These are phyloP conservation scores for Penicillium psychrosexuale DNA, from an alignment of 2,329 filamentous ascomycete species.

Conservation along the genomic window DNA sequence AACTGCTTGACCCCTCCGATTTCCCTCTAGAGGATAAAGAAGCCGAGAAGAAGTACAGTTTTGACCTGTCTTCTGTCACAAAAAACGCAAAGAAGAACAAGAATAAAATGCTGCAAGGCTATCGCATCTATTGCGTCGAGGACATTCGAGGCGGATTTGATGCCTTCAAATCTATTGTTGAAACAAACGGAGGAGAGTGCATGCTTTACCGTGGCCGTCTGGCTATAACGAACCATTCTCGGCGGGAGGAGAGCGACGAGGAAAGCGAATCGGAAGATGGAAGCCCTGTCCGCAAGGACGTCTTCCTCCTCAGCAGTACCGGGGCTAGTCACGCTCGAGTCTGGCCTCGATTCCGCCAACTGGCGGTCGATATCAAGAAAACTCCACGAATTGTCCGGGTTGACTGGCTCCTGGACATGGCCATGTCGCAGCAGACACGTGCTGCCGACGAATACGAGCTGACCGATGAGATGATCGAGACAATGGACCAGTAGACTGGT, in stretches of 20 bases:
- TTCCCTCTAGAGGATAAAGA: conserved; percentile 69
- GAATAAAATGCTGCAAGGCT: conserved; percentile 69
- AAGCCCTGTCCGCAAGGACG: conserved; percentile 62
- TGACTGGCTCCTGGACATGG: conserved; percentile 87
- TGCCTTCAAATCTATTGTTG: conserved; percentile 80
- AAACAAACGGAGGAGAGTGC: conserved; percentile 84
- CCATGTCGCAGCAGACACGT: conserved; percentile 80
- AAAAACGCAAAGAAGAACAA: conserved; percentile 71
- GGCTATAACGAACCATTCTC: conserved; percentile 64
- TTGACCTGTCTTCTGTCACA: conserved; percentile 67
- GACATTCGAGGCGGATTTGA: conserved; percentile 76
- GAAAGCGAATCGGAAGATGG: conserved; percentile 58
- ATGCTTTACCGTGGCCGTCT: conserved; percentile 71
- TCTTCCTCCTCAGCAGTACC: conserved; percentile 76
- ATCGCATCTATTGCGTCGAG: conserved; percentile 80
- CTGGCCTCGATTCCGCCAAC: conserved; percentile 75
- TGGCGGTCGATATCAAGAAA: conserved; percentile 76
- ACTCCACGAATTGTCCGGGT: conserved; percentile 74
- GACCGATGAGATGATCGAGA: conserved; percentile 30
- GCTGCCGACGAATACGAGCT: conserved; percentile 61
- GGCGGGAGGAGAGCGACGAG: conserved; percentile 44
- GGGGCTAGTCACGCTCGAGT: conserved; percentile 66
- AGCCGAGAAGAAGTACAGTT: conserved; percentile 67
- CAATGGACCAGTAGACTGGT: conserved; percentile 21
- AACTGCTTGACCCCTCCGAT: conserved; percentile 61